A percentile compares a stretch with the other conserved stretches of the same genome.
phyloP scores from a whole-genome alignment of 2,329 filamentous ascomycete genomes.

The Lizonia empirigonia region DNA sequence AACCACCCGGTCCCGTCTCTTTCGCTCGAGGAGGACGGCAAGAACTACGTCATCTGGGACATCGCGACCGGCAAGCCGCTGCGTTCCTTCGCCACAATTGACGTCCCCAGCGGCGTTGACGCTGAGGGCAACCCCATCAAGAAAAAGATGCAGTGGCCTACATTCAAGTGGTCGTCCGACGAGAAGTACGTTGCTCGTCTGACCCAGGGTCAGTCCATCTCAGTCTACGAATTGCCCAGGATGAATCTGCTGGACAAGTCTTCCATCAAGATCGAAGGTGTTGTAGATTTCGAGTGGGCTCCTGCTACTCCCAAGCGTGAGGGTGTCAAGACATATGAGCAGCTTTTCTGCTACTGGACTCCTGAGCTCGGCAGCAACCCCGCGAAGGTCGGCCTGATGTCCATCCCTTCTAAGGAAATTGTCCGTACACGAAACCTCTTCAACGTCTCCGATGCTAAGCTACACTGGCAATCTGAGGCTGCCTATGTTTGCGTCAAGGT shows the following conservation, averaged over 20 bases:
- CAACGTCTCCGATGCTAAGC: constrained; percentile 95
- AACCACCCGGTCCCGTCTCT: constrained; percentile 79
- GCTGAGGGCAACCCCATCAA: constrained; percentile 71
- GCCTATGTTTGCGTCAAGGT: constrained; percentile 98
- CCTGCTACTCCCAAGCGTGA: constrained; percentile 82
- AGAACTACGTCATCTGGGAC: constrained; percentile 99
- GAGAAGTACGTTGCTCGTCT: constrained; percentile 96
- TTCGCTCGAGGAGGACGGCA: constrained; percentile 86
- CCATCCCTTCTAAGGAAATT: constrained; percentile 90
- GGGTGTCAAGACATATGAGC: constrained; percentile 88
- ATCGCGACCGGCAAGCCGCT: constrained; percentile 87
- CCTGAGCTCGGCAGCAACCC: constrained; percentile 98
- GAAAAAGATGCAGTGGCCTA: constrained; percentile 96
- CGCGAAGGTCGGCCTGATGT: constrained; percentile 96
- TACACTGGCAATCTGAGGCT: constrained; percentile 97
- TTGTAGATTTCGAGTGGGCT: constrained; percentile 98
- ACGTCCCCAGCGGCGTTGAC: constrained; percentile 69
- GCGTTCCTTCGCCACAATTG: constrained; percentile 90
- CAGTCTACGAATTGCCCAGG: constrained; percentile 84
- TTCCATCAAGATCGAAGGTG: constrained; percentile 92
- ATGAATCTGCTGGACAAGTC: constrained; percentile 93
- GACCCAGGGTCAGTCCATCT: constrained; percentile 85
- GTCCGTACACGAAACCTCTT: constrained; percentile 95
- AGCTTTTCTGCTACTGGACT: constrained; percentile 98
- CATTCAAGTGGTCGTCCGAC: constrained; percentile 99